Base-by-base conservation (phyloP, 1,139 yeast genomes). In the Kodamaea derodonti region DNA sequence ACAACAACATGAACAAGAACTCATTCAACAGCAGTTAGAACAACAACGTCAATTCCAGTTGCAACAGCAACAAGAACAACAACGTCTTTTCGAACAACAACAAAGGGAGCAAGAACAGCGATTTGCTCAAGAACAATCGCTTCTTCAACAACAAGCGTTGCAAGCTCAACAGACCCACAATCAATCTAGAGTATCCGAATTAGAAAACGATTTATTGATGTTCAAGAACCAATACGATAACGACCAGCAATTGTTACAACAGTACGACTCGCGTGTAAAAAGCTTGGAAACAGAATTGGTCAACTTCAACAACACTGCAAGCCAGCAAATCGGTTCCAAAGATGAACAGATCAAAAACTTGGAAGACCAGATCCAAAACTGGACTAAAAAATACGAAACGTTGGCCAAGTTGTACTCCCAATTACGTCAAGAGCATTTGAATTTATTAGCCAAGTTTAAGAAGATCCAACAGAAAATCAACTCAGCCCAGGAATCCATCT, bases 401-500 rank as follows among this genome's bases (percentile, higher is more conserved):
- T 70, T 90, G 46, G 97, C 97, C 4, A 86, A 87, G 52, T 69
- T 90, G 42, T 90, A 90, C 55, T 83, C 95, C 2, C 96, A 88
- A 58, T 70, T 90, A 47, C 83, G 97, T 51, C 95, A 86, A 60
- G 97, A 90, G 57, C 97, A 90, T 57, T 70, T 90, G 53, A 85
- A 82, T 43, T 64, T 88, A 42, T 71, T 90, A 49, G 73, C 85
- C 32, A 84, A 84, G 53, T 84, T 84, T 53, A 90, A 90, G 56
- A 83, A 84, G 47, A 74, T 84, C 37, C 95, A 88, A 59, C 87
- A 88, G 48, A 86, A 85, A 58, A 95, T 94, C 7, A 84, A 90
- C 20, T 84, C 95, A 41, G 96, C 97, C 7, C 95, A 87, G 55
- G 97, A 88, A 58, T 85, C 95, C 0, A 79, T 88, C 42, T 84